Conservation (phyloP, 495 filamentous ascomycete genomes). For the Cladorrhinum samala region DNA sequence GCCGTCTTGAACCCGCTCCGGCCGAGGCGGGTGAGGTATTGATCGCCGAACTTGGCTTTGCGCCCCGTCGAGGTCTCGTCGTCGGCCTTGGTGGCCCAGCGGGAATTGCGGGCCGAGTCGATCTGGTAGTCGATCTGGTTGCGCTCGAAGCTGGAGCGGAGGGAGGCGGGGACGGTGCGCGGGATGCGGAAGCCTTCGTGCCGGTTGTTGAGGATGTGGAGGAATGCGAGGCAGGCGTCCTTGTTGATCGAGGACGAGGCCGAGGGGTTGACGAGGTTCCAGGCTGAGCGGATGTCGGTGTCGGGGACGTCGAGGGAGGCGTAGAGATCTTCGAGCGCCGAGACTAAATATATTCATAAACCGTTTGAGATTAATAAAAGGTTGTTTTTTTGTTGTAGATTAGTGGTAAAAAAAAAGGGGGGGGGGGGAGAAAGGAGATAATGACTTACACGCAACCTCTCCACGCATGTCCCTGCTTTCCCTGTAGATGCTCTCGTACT, state of each 20-base stretch:
- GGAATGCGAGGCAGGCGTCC: conserved; percentile 86
- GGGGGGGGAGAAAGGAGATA: background rate
- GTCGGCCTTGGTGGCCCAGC: conserved; percentile 63
- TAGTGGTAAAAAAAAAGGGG: background rate
- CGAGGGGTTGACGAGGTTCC: conserved; percentile 94
- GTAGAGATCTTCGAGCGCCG: conserved; percentile 77
- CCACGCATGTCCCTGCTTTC: conserved; percentile 81
- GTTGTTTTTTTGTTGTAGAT: too few species aligned
- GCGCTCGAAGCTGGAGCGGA: conserved; percentile 85
- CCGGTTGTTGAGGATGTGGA: conserved; percentile 90
- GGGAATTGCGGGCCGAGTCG: conserved; percentile 39
- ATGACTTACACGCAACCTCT: conserved; percentile 66
- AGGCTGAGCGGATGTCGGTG: conserved; percentile 86
- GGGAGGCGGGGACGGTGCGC: conserved; percentile 80
- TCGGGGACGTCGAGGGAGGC: conserved; percentile 90
- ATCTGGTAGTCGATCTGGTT: conserved; percentile 88
- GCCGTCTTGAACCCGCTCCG: conserved; percentile 66
- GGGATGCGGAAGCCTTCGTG: conserved; percentile 95
- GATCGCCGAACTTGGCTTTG: conserved; percentile 95
- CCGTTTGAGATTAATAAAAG: too few species aligned
- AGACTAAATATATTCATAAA: conserved; percentile 46
- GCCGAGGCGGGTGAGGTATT: conserved; percentile 86
- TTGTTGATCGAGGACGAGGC: conserved; percentile 76
- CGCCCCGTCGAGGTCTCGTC: conserved; percentile 72
- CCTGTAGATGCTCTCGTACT: conserved; percentile 94